Conservation (phyloP, 2,329 filamentous ascomycete genomes). For the Aureobasidium namibiae region DNA sequence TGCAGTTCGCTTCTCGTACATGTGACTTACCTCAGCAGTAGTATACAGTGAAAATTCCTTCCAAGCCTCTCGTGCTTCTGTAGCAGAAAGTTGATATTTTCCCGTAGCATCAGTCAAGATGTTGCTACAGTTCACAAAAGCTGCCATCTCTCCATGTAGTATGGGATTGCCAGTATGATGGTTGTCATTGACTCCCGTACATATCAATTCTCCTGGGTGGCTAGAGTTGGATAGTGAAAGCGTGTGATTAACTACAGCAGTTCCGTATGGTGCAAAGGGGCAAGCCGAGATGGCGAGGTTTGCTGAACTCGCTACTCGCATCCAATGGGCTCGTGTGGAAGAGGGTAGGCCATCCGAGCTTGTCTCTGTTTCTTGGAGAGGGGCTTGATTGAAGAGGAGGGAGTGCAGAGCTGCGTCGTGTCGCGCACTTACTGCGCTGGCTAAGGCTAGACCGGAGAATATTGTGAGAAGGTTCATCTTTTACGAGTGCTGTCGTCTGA, state of each 20-base stretch:
- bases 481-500: background rate
- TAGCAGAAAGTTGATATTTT: conserved; percentile 34
- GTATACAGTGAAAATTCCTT: conserved; percentile 45
- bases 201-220: conserved; percentile 39
- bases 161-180: conserved; percentile 42
- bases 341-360: background rate
- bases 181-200: conserved; percentile 43
- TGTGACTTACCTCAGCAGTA: conserved; percentile 33
- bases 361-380: background rate
- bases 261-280: conserved; percentile 46
- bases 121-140: conserved; percentile 45
- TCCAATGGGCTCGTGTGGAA: conserved; percentile 41
- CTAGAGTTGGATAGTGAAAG: conserved; percentile 15
- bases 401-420: background rate
- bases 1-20: background rate
- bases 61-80: conserved; percentile 39
- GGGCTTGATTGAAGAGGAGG: background rate
- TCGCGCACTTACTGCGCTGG: background rate
- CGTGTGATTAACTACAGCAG: conserved; percentile 50
- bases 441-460: background rate
- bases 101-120: conserved; percentile 41
- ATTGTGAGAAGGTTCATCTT: background rate
- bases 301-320: conserved; percentile 42
- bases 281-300: conserved; percentile 38
- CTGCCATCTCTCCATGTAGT: conserved; percentile 49